Evolutionary conservation across 108 stramenopile genomes (phyloP).

Genomic region (Cylindrotheca closterium): DNA sequence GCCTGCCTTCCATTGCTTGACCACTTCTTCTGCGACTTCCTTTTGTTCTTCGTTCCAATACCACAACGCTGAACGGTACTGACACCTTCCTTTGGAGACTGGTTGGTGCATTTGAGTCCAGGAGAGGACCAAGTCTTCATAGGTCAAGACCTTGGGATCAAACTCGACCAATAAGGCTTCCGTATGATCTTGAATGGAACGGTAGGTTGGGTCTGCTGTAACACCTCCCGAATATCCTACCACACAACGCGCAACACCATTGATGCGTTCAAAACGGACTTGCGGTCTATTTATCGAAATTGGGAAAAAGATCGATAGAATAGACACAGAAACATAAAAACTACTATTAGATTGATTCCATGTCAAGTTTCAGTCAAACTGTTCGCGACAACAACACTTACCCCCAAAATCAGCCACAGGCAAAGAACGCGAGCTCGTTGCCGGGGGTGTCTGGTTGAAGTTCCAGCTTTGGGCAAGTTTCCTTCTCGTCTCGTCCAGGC

Average conservation of each 20-base stretch:
- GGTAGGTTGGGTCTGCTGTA: conserved; percentile 62
- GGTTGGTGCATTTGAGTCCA: conserved; percentile 50
- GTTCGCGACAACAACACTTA: conserved; percentile 13
- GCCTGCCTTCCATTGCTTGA: conserved; percentile 26
- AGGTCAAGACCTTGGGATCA: conserved; percentile 51
- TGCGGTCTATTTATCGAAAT: conserved; percentile 14
- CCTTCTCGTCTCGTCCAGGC: too few relatives aligned
- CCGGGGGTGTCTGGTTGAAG: not conserved
- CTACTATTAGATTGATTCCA: too few relatives aligned
- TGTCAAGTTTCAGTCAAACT: too few relatives aligned
- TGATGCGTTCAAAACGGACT: conserved; percentile 24
- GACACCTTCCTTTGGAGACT: conserved; percentile 32
- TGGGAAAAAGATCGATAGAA: conserved; percentile 14
- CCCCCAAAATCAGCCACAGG: conserved; percentile 81
- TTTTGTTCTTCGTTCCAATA: conserved; percentile 46
- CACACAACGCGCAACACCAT: conserved; percentile 33
- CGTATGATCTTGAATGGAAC: conserved; percentile 63
- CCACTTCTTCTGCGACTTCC: conserved; percentile 32
- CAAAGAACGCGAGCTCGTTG: conserved; percentile 59
- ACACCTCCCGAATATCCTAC: conserved; percentile 68
- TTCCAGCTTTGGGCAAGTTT: not conserved
- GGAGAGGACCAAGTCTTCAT: conserved; percentile 50
- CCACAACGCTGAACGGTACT: conserved; percentile 66
- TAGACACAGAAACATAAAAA: conserved; percentile 4
- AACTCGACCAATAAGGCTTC: conserved; percentile 72